These are phyloP conservation scores for Termitomyces sp. DNA, from an alignment of 1,284 basidiomycete species.

Conservation along the genomic window DNA sequence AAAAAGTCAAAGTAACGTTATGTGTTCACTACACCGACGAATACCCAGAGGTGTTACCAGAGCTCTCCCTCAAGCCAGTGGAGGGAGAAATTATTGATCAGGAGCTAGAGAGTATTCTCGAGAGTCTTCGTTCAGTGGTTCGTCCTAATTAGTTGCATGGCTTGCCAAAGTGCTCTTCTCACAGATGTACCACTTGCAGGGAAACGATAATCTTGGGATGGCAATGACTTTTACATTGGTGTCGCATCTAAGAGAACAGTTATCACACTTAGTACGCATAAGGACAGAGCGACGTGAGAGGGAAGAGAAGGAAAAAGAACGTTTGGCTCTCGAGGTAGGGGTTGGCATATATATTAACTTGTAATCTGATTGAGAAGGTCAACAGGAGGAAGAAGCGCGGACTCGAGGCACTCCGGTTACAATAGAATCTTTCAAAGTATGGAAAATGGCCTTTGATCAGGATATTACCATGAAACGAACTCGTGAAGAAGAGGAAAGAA, in stretches of 20 bases:
- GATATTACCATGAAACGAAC: conserved; percentile 58
- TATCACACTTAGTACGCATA: conserved; percentile 59
- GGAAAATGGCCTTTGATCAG: conserved; percentile 77
- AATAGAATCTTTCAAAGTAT: conserved; percentile 70
- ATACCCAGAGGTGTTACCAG: conserved; percentile 63
- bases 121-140: conserved; percentile 62
- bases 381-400: conserved; percentile 80
- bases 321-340: conserved; percentile 69
- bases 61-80: conserved; percentile 60
- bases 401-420: conserved; percentile 92
- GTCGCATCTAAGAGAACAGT: conserved; percentile 78
- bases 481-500: conserved; percentile 77
- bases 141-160: conserved; percentile 23
- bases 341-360: background rate
- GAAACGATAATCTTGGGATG: conserved; percentile 90
- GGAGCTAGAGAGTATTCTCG: conserved; percentile 52
- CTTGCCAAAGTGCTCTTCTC: background rate
- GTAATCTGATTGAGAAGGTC: background rate
- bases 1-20: conserved; percentile 73
- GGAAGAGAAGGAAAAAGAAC: conserved; percentile 68
- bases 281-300: conserved; percentile 55
- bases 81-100: conserved; percentile 67
- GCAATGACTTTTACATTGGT: conserved; percentile 97
- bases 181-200: conserved; percentile 40
- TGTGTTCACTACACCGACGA: conserved; percentile 49